A percentile compares a stretch with the other conserved stretches of the same genome.
Conservation (phyloP, 208 protist genomes). For the Acanthamoeba sp. region DNA sequence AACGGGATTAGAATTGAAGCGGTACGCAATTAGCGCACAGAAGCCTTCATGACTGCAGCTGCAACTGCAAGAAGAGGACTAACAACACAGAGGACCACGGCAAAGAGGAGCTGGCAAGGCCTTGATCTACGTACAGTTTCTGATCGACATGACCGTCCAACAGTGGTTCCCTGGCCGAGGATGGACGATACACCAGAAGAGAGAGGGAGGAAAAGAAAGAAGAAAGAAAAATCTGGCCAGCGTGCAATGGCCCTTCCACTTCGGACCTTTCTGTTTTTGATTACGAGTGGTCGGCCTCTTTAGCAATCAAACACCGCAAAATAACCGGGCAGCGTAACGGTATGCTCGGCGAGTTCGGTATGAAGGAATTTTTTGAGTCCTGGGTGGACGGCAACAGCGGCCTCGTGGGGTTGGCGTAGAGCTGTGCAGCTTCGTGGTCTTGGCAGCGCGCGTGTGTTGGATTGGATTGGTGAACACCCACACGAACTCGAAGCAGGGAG, state of each 20-base stretch:
- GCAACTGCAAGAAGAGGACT: background rate
- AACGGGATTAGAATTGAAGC: background rate
- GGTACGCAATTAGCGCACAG: background rate
- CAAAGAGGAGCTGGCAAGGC: background rate
- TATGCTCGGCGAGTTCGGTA: background rate
- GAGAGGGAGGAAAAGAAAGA: slow-evolving; percentile 68
- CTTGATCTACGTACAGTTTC: slow-evolving; percentile 39
- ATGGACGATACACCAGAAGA: slow-evolving; percentile 71
- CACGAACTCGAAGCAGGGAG: background rate
- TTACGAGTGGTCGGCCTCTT: background rate
- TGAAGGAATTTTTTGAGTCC: background rate
- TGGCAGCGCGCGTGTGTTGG: too few relatives aligned
- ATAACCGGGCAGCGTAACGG: background rate
- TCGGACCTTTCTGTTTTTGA: slow-evolving; percentile 10
- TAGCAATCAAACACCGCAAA: background rate
- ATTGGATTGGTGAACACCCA: background rate
- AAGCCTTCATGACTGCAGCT: too few relatives aligned
- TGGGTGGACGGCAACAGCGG: background rate
- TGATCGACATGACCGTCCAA: slow-evolving; percentile 54
- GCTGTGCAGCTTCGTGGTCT: background rate
- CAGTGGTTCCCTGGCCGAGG: slow-evolving; percentile 50
- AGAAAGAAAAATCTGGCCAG: slow-evolving; percentile 59
- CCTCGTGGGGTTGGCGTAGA: background rate
- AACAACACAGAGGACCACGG: background rate
- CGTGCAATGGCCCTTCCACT: background rate